Conservation (phyloP, 2,329 filamentous ascomycete species). For the Colletotrichum australisinense region DNA sequence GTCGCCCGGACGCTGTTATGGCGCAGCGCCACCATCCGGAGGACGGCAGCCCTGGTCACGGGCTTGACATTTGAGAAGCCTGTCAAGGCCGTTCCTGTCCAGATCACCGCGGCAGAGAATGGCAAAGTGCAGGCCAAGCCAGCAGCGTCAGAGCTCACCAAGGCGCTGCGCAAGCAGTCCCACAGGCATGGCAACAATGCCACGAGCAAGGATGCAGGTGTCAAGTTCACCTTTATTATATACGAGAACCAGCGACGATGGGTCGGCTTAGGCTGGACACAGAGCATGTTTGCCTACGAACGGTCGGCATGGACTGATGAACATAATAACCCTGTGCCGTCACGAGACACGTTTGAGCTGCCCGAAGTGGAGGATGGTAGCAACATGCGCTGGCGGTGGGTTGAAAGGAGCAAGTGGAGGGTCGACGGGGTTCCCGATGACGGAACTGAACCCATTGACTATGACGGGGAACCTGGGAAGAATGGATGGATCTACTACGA, state of each 20-base stretch:
- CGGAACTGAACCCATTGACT: conserved; percentile 55
- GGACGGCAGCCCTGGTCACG: conserved; percentile 77
- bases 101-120: conserved; percentile 16
- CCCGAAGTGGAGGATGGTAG: conserved; percentile 71
- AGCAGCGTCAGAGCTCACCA: conserved; percentile 58
- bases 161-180: conserved; percentile 50
- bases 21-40: conserved; percentile 83
- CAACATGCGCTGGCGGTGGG: conserved; percentile 78
- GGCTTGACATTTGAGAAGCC: conserved; percentile 78
- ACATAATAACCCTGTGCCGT: conserved; percentile 83
- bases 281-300: conserved; percentile 90
- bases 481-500: conserved; percentile 98
- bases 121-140: conserved; percentile 44
- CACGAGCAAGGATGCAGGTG: conserved; percentile 74
- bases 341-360: conserved; percentile 76
- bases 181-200: conserved; percentile 43
- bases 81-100: conserved; percentile 43
- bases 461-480: conserved; percentile 70
- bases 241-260: conserved; percentile 97
- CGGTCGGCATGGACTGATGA: conserved; percentile 95
- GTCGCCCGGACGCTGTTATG: conserved; percentile 90
- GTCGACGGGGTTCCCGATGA: conserved; percentile 79
- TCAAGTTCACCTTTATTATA: conserved; percentile 95
- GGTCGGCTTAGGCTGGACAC: conserved; percentile 95
- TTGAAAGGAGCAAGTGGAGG: conserved; percentile 84